Percentiles rank a stretch among this genome's conserved stretches.
These are phyloP conservation scores for Cavenderia fasciculata DNA, from an alignment of 78 protist species.

Conservation along the genomic window DNA sequence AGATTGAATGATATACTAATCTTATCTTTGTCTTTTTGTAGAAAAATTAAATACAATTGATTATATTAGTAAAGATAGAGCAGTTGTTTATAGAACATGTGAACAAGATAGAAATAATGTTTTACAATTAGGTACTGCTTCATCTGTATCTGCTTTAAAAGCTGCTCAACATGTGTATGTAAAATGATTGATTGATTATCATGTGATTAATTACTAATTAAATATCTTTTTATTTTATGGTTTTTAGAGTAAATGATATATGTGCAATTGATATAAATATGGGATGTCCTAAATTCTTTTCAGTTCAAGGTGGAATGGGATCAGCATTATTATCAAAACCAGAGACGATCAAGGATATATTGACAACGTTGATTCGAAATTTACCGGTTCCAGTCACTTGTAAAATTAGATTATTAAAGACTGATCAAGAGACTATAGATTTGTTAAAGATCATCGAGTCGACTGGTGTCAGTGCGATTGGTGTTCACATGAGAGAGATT, in stretches of 20 bases:
- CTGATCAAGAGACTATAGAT: slow-evolving; percentile 59
- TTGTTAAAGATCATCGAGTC: slow-evolving; percentile 51
- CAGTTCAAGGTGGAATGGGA: slow-evolving; percentile 83
- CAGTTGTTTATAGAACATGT: slow-evolving; percentile 37
- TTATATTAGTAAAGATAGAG: slow-evolving; percentile 11
- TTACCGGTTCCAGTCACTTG: slow-evolving; percentile 71
- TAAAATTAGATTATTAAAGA: slow-evolving; percentile 74
- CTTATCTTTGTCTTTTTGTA: neutral
- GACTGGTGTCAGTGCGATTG: slow-evolving; percentile 78
- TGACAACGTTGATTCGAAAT: slow-evolving; percentile 78
- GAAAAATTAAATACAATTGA: slow-evolving; percentile 43
- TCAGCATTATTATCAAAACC: slow-evolving; percentile 48
- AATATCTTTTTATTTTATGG: neutral
- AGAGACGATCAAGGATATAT: slow-evolving; percentile 63
- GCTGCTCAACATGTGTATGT: slow-evolving; percentile 80
- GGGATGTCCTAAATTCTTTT: slow-evolving; percentile 83
- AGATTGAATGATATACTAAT: neutral
- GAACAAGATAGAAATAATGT: slow-evolving; percentile 38
- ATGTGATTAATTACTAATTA: neutral
- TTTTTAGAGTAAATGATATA: slow-evolving; percentile 55
- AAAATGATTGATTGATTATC: neutral
- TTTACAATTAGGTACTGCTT: slow-evolving; percentile 78
- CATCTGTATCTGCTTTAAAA: slow-evolving; percentile 45
- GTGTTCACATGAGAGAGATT: slow-evolving; percentile 72
- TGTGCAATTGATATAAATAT: slow-evolving; percentile 76